Conservation (phyloP, 2,329 filamentous ascomycete genomes). For the Cucurbitaria berberidis region DNA sequence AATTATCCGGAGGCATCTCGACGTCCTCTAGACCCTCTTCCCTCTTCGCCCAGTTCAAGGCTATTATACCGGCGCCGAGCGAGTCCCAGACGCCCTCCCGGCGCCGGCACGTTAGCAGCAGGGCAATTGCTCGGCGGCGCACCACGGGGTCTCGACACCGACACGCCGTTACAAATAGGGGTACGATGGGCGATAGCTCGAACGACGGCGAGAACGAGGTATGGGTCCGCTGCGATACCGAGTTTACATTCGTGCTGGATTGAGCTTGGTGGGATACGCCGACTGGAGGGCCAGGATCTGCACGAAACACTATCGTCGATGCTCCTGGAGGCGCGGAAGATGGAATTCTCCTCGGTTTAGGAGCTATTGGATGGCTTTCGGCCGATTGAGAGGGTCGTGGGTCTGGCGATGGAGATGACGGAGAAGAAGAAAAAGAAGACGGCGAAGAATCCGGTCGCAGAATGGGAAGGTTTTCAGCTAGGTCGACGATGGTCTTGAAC, state of each 20-base stretch:
- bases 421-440: slow-evolving; percentile 16
- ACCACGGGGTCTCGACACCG: slow-evolving; percentile 37
- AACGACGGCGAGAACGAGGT: slow-evolving; percentile 36
- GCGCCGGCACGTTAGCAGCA: slow-evolving; percentile 30
- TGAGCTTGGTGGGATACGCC: neutral
- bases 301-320: neutral
- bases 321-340: neutral
- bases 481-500: slow-evolving; percentile 34
- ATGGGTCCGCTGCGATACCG: neutral
- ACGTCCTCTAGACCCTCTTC: slow-evolving; percentile 29
- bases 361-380: slow-evolving; percentile 9
- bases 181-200: slow-evolving; percentile 36
- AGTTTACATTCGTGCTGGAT: neutral
- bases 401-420: slow-evolving; percentile 1
- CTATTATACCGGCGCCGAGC: slow-evolving; percentile 30
- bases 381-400: slow-evolving; percentile 13
- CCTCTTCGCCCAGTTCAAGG: slow-evolving; percentile 26
- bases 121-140: slow-evolving; percentile 31
- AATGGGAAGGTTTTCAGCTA: slow-evolving; percentile 33
- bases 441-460: slow-evolving; percentile 12
- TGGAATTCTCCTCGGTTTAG: neutral
- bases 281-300: neutral
- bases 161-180: slow-evolving; percentile 33
- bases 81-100: slow-evolving; percentile 40
- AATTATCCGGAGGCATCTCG: slow-evolving; percentile 22